A percentile compares a stretch with the other conserved stretches of the same genome.
Evolutionary conservation across 75 land plant species (phyloP).

Genomic region (Picea glauca): DNA sequence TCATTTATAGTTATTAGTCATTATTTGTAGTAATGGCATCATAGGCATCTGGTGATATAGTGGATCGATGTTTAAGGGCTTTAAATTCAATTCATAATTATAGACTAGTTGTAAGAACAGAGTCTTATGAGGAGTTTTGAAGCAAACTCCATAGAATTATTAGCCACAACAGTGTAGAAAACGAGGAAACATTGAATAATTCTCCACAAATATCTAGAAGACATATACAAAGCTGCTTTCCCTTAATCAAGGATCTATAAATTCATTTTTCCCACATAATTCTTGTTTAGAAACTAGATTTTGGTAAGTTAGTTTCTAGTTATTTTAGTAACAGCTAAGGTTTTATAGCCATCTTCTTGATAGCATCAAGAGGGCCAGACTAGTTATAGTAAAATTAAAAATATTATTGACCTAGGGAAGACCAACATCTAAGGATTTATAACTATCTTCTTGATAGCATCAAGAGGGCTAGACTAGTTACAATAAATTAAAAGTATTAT

Average conservation of each 20-base stretch:
- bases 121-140: conserved; percentile 50
- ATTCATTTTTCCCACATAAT: not conserved
- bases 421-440: conserved; percentile 30
- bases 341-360: conserved; percentile 34
- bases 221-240: conserved; percentile 37
- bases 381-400: conserved; percentile 10
- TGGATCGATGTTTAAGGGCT: no score
- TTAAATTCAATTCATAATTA: conserved; percentile 24
- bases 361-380: conserved; percentile 21
- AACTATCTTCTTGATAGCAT: conserved; percentile 31
- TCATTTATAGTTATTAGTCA: no score
- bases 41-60: not conserved
- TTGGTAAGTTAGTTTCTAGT: conserved; percentile 13
- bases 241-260: conserved; percentile 31
- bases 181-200: no score
- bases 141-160: conserved; percentile 26
- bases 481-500: conserved; percentile 6
- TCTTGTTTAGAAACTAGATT: not conserved
- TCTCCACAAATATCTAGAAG: conserved; percentile 28
- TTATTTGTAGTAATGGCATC: no score
- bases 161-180: not conserved
- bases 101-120: conserved; percentile 38
- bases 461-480: conserved; percentile 14
- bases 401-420: not conserved
- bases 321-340: conserved; percentile 35